Percentiles rank a stretch among this genome's conserved stretches.
Conservation (phyloP, 2,329 filamentous ascomycete species). For the Coleophoma cylindrospora region DNA sequence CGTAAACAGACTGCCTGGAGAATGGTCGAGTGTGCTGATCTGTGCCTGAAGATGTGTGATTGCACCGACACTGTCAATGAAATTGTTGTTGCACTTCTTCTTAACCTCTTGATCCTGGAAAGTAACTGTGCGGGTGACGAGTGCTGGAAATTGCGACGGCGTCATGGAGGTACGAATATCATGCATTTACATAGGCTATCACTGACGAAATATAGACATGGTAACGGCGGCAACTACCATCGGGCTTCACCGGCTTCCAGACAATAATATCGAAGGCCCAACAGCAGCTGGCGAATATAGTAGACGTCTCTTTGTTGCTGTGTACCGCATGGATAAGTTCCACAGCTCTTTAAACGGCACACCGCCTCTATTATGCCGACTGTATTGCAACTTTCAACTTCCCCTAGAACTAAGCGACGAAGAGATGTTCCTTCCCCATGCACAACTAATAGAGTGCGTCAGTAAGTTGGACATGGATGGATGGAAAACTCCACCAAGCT, state of each 20-base stretch:
- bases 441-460: conserved; percentile 10
- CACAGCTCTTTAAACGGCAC: conserved; percentile 19
- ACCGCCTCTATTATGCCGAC: conserved; percentile 17
- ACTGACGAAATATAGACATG: conserved; percentile 8
- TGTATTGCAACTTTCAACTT: conserved; percentile 17
- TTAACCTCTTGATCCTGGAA: conserved; percentile 15
- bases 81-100: conserved; percentile 13
- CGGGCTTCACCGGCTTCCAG: conserved; percentile 22
- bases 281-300: conserved; percentile 23
- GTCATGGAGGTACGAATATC: conserved; percentile 9
- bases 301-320: conserved; percentile 15
- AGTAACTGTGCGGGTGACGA: conserved; percentile 20
- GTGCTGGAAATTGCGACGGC: conserved; percentile 16
- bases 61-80: conserved; percentile 14
- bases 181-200: neutral
- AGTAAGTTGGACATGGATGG: conserved; percentile 16
- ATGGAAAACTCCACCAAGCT: conserved; percentile 18
- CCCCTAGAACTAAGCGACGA: conserved; percentile 20
- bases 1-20: conserved; percentile 22
- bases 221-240: conserved; percentile 15
- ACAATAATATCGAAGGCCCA: conserved; percentile 10
- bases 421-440: conserved; percentile 14
- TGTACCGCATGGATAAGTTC: conserved; percentile 21
- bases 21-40: conserved; percentile 24
- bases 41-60: conserved; percentile 15